Evolutionary conservation across 805 yeast genomes (phyloP).

Genomic region (Lipomyces mesembrius): DNA sequence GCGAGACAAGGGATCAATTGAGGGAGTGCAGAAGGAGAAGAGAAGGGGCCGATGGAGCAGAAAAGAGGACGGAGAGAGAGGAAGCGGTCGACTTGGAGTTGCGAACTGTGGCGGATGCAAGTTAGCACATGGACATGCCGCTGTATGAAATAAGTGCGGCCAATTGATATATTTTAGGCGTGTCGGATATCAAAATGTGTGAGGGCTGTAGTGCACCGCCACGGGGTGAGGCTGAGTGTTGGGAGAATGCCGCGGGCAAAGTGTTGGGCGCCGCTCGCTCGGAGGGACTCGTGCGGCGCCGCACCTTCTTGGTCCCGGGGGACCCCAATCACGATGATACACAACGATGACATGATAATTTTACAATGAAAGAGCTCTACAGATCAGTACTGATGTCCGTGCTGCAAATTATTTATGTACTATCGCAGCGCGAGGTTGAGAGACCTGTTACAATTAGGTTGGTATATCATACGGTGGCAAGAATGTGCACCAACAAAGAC

Average conservation of each 20-base stretch:
- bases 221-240: slow-evolving; percentile 8
- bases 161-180: background rate
- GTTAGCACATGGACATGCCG: background rate
- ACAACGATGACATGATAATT: too few species aligned
- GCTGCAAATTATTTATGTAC: too few species aligned
- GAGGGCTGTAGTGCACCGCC: background rate
- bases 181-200: background rate
- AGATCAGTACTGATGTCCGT: background rate
- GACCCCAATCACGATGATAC: background rate
- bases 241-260: slow-evolving; percentile 6
- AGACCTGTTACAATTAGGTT: too few species aligned
- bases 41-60: slow-evolving; percentile 10
- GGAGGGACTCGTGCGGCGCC: background rate
- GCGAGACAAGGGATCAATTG: slow-evolving; percentile 9
- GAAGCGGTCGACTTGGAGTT: background rate
- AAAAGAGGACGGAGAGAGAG: slow-evolving; percentile 6
- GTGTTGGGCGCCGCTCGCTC: slow-evolving; percentile 22
- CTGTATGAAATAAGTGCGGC: too few species aligned
- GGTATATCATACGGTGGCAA: background rate
- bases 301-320: background rate
- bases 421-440: background rate
- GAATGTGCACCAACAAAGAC: background rate
- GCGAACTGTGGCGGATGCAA: background rate
- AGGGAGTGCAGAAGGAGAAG: slow-evolving; percentile 7
- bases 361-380: background rate